phyloP scores from a whole-genome alignment of 2,329 filamentous ascomycete genomes.

The Diaporthe amygdali region DNA sequence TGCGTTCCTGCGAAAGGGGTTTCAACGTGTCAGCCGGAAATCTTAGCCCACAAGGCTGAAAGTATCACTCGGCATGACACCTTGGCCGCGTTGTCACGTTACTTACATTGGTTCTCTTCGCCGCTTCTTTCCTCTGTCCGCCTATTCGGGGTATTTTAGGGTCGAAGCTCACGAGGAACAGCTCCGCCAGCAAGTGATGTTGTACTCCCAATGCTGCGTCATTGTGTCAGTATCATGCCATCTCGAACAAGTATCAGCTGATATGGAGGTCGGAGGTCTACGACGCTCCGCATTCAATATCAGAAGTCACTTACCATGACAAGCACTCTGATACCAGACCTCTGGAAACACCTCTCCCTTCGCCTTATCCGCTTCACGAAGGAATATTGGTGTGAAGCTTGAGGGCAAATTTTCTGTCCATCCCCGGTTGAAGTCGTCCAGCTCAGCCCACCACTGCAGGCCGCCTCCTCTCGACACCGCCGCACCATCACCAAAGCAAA shows the following conservation, averaged over 20 bases:
- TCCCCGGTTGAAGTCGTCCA: slow-evolving; percentile 49
- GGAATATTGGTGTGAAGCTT: slow-evolving; percentile 61
- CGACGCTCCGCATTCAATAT: background rate
- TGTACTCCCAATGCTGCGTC: slow-evolving; percentile 60
- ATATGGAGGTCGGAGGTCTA: background rate
- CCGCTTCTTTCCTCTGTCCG: slow-evolving; percentile 40
- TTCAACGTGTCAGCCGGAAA: background rate
- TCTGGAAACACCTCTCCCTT: slow-evolving; percentile 57
- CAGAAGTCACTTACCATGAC: slow-evolving; percentile 49
- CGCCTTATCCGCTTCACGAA: slow-evolving; percentile 37
- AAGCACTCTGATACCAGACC: slow-evolving; percentile 61
- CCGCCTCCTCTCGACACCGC: slow-evolving; percentile 29
- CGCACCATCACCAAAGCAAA: slow-evolving; percentile 57
- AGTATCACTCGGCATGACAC: background rate
- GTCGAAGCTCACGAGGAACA: slow-evolving; percentile 62
- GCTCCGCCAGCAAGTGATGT: slow-evolving; percentile 62
- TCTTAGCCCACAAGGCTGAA: slow-evolving; percentile 1
- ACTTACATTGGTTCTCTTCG: slow-evolving; percentile 46
- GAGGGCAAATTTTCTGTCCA: slow-evolving; percentile 54
- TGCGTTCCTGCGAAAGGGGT: slow-evolving; percentile 40
- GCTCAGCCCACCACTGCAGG: slow-evolving; percentile 45
- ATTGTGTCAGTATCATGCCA: slow-evolving; percentile 9
- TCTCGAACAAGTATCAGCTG: background rate
- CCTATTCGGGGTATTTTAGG: slow-evolving; percentile 58
- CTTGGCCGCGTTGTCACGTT: background rate